phyloP scores from a whole-genome alignment of 495 filamentous ascomycete genomes.

The Penicillium nucicola region DNA sequence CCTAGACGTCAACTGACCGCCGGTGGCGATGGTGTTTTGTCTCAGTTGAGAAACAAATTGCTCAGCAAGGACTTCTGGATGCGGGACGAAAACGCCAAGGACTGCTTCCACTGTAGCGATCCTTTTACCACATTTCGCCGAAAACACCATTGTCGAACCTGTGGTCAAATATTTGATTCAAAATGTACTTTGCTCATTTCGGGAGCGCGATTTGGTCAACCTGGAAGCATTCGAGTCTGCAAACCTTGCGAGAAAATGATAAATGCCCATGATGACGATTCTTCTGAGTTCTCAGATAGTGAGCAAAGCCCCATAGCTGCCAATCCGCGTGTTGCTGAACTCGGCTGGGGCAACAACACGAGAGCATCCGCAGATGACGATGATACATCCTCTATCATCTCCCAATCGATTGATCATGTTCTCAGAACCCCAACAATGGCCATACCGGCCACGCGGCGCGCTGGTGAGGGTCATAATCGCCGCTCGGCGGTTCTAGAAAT shows the following conservation, averaged over 20 bases:
- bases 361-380: constrained; percentile 37
- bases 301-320: constrained; percentile 51
- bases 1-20: constrained; percentile 17
- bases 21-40: constrained; percentile 27
- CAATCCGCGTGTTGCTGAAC: constrained; percentile 38
- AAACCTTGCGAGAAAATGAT: constrained; percentile 94
- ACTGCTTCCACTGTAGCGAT: constrained; percentile 89
- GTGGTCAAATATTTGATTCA: constrained; percentile 96
- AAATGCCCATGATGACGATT: constrained; percentile 83
- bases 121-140: constrained; percentile 90
- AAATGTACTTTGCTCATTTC: constrained; percentile 91
- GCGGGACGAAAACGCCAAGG: constrained; percentile 97
- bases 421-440: constrained; percentile 66
- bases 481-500: constrained; percentile 91
- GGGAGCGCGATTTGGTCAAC: constrained; percentile 82
- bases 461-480: constrained; percentile 75
- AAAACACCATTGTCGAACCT: constrained; percentile 91
- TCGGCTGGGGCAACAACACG: constrained; percentile 23
- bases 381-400: constrained; percentile 43
- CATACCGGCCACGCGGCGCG: constrained; percentile 80
- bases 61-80: constrained; percentile 98
- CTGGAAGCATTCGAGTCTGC: constrained; percentile 83
- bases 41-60: constrained; percentile 72
- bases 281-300: constrained; percentile 82
- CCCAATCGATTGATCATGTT: constrained; percentile 46